Percentiles rank a stretch among this genome's conserved stretches.
Evolutionary conservation across 805 yeast species (phyloP).

Genomic region (Spencermartinsiella europaea): DNA sequence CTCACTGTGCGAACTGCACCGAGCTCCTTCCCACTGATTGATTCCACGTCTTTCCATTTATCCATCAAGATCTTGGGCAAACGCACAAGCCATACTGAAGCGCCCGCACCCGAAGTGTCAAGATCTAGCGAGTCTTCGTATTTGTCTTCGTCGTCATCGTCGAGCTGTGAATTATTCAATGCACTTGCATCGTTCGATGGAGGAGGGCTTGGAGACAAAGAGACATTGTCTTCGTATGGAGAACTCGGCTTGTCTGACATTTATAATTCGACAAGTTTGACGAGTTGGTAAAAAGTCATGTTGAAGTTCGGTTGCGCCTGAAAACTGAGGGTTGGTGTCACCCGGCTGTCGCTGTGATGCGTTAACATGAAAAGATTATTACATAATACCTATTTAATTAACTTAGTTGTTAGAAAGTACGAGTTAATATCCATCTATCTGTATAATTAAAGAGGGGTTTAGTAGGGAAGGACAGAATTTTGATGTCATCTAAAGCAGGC

Average conservation of each 20-base stretch:
- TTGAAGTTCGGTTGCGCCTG: no score
- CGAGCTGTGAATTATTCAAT: constrained; percentile 27
- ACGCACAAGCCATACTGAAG: constrained; percentile 88
- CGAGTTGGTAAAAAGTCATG: no score
- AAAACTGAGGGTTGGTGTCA: no score
- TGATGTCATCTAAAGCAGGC: no score
- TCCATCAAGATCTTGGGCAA: constrained; percentile 83
- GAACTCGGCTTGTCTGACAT: constrained; percentile 9
- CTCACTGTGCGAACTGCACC: constrained; percentile 65
- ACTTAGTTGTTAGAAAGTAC: no score
- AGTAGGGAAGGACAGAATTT: no score
- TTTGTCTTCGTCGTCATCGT: constrained; percentile 36
- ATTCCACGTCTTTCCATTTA: constrained; percentile 63
- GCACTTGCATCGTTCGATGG: constrained; percentile 20
- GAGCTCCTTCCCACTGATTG: constrained; percentile 65
- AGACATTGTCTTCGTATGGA: constrained; percentile 34
- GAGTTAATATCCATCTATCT: no score
- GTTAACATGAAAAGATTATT: no score
- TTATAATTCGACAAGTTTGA: no score
- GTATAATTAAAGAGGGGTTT: no score
- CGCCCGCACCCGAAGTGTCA: constrained; percentile 54
- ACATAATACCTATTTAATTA: no score
- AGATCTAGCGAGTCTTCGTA: constrained; percentile 71
- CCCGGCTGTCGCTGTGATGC: no score
- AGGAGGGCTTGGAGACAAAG: constrained; percentile 32